phyloP scores from a whole-genome alignment of 192 early-diverging fungal genomes.

The Funneliformis mosseae region DNA sequence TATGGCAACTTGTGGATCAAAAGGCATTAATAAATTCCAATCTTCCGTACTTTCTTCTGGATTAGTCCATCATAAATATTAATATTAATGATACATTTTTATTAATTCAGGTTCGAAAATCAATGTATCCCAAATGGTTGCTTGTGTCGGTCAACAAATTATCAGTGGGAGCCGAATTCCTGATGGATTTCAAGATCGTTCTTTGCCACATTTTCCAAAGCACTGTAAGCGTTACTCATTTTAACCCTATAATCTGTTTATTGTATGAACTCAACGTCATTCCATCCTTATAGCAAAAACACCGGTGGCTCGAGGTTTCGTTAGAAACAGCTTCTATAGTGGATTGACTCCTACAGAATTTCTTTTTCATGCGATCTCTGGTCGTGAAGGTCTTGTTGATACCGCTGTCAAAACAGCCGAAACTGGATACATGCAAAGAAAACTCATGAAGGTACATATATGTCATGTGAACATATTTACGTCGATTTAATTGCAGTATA shows the following conservation, averaged over 20 bases:
- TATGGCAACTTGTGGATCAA: constrained; percentile 99
- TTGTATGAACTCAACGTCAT: background rate
- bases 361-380: constrained; percentile 98
- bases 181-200: constrained; percentile 96
- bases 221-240: constrained; percentile 54
- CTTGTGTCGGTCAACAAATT: constrained; percentile 99
- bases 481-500: background rate
- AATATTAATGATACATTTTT: background rate
- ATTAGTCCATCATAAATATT: background rate
- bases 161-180: constrained; percentile 95
- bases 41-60: background rate
- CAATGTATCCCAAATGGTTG: constrained; percentile 99
- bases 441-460: constrained; percentile 80
- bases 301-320: constrained; percentile 97
- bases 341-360: constrained; percentile 98
- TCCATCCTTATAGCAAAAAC: constrained; percentile 61
- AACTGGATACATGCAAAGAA: constrained; percentile 98
- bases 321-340: constrained; percentile 93
- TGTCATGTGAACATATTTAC: background rate
- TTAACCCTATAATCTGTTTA: constrained; percentile 6
- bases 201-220: constrained; percentile 95
- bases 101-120: constrained; percentile 77
- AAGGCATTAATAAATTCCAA: constrained; percentile 56
- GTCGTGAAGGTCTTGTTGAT: constrained; percentile 99
- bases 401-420: constrained; percentile 99